These are phyloP conservation scores for Fraxinus baroniana DNA, from an alignment of 305 asterid species.

Conservation along the genomic window DNA sequence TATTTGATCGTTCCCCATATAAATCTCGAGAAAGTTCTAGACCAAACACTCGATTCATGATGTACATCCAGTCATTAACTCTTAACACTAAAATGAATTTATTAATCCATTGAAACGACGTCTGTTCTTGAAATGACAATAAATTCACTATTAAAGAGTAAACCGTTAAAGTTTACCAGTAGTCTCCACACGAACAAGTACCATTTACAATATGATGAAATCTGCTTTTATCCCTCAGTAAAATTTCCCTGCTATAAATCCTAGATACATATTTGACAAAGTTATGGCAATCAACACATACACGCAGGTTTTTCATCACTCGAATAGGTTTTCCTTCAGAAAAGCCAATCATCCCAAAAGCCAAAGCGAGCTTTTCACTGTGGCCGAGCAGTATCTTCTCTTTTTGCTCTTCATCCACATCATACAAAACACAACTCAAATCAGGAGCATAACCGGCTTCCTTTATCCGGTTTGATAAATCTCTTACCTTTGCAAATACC, in stretches of 20 bases:
- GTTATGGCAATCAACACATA: constrained; percentile 61
- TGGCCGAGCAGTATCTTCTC: constrained; percentile 45
- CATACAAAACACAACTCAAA: constrained; percentile 37
- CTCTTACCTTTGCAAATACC: constrained; percentile 33
- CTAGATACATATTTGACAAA: constrained; percentile 50
- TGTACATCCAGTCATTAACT: neutral
- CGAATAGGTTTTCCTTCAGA: constrained; percentile 39
- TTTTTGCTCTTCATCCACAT: constrained; percentile 51
- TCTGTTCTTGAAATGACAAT: neutral
- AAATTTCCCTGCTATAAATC: constrained; percentile 43
- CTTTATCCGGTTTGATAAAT: constrained; percentile 35
- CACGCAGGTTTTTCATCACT: constrained; percentile 54
- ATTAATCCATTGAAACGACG: neutral
- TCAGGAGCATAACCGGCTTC: constrained; percentile 50
- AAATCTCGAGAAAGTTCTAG: neutral
- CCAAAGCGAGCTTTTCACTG: constrained; percentile 64
- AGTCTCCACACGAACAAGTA: constrained; percentile 51
- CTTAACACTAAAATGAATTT: neutral
- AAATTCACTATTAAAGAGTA: neutral
- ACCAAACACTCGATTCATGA: neutral
- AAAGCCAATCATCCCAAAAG: constrained; percentile 43
- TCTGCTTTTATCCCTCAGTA: constrained; percentile 52
- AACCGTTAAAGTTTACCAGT: constrained; percentile 35
- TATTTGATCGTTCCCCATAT: neutral
- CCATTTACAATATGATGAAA: constrained; percentile 53